Percentiles rank a stretch among this genome's conserved stretches.
phyloP scores from a whole-genome alignment of 805 yeast species.

The Priceomyces melissophilus region DNA sequence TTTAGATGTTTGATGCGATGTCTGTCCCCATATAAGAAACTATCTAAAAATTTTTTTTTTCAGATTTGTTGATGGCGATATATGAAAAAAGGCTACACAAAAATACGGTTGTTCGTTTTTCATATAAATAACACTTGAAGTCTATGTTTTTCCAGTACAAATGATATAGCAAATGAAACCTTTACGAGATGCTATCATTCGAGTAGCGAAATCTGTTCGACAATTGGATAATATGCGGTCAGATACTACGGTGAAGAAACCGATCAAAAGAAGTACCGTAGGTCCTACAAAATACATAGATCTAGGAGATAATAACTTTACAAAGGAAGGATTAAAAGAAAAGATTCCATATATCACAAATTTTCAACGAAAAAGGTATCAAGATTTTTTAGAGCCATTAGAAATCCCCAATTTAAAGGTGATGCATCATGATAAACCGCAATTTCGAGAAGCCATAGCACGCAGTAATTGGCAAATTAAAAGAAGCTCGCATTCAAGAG shows the following conservation, averaged over 20 bases:
- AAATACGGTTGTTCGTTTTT: too few relatives aligned
- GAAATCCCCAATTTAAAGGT: constrained; percentile 31
- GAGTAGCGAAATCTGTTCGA: constrained; percentile 31
- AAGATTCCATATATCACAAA: constrained; percentile 12
- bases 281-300: constrained; percentile 1
- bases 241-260: background rate
- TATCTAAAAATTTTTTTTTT: background rate
- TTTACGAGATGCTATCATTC: constrained; percentile 30
- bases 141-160: background rate
- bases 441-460: constrained; percentile 24
- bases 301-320: constrained; percentile 7
- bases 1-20: background rate
- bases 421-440: constrained; percentile 19
- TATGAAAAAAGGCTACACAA: background rate
- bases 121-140: background rate
- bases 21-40: background rate
- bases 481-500: constrained; percentile 12
- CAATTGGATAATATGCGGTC: constrained; percentile 16
- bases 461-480: constrained; percentile 23
- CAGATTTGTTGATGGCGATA: background rate
- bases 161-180: constrained; percentile 21
- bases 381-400: constrained; percentile 34
- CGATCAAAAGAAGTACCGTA: background rate
- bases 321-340: constrained; percentile 10
- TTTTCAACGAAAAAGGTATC: constrained; percentile 20